Conservation (phyloP, 495 filamentous ascomycete genomes). For the Aspergillus diversus region DNA sequence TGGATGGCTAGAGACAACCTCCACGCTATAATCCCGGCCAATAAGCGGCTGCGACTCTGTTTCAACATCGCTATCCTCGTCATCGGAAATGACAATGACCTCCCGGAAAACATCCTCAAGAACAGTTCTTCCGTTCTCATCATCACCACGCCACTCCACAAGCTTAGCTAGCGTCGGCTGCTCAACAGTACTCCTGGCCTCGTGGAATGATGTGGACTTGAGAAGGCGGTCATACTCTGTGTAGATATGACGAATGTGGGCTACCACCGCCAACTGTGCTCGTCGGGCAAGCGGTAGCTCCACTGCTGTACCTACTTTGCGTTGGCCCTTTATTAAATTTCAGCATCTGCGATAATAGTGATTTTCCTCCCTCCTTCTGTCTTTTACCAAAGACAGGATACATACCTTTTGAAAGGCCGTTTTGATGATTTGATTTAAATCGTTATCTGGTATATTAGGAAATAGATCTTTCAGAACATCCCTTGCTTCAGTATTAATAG, state of each 20-base stretch:
- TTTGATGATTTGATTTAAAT: slow-evolving; percentile 74
- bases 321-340: slow-evolving; percentile 45
- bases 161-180: slow-evolving; percentile 70
- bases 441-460: slow-evolving; percentile 79
- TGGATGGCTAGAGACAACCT: slow-evolving; percentile 43
- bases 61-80: slow-evolving; percentile 68
- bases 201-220: slow-evolving; percentile 62
- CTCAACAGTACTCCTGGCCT: slow-evolving; percentile 73
- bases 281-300: slow-evolving; percentile 71
- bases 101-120: slow-evolving; percentile 81
- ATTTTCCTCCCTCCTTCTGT: slow-evolving; percentile 10
- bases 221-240: slow-evolving; percentile 85
- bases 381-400: slow-evolving; percentile 13
- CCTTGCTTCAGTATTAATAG: slow-evolving; percentile 73
- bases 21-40: slow-evolving; percentile 41
- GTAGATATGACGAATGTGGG: slow-evolving; percentile 84
- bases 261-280: slow-evolving; percentile 80
- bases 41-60: slow-evolving; percentile 23
- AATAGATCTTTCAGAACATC: slow-evolving; percentile 80
- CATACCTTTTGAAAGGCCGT: slow-evolving; percentile 84
- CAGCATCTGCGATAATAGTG: slow-evolving; percentile 8
- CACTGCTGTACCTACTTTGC: slow-evolving; percentile 69
- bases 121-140: slow-evolving; percentile 73
- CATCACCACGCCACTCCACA: slow-evolving; percentile 86
- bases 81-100: slow-evolving; percentile 80